Percentiles rank a stretch among this genome's conserved stretches.
These are phyloP conservation scores for Eimeria zaria DNA, from an alignment of 169 alveolate species.

Conservation along the genomic window DNA sequence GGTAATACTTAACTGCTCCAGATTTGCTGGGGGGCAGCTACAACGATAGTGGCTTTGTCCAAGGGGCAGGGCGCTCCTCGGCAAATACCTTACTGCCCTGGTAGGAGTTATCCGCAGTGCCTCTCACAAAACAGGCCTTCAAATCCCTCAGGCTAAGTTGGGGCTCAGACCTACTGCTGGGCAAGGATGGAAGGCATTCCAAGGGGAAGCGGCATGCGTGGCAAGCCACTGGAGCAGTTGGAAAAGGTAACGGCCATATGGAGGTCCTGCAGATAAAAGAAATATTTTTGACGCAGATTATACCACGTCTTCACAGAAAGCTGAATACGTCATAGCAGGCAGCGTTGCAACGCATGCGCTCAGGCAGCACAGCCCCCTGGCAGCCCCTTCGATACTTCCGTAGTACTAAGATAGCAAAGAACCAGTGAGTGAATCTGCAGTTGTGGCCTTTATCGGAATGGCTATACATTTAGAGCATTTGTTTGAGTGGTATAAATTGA, in stretches of 20 bases:
- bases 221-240: background rate
- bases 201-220: background rate
- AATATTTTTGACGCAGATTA: too few relatives aligned
- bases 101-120: background rate
- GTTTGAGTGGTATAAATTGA: background rate
- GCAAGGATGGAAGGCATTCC: background rate
- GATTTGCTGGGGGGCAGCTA: background rate
- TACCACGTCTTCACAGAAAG: background rate
- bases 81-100: background rate
- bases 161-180: background rate
- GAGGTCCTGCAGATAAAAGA: background rate
- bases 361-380: slow-evolving; percentile 37
- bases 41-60: background rate
- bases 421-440: background rate
- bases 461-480: background rate
- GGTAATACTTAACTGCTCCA: background rate
- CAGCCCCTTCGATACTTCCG: slow-evolving; percentile 22
- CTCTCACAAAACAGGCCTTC: background rate
- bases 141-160: background rate
- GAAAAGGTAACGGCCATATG: background rate
- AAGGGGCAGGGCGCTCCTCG: background rate
- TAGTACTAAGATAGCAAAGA: background rate
- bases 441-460: background rate
- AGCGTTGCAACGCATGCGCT: slow-evolving; percentile 29
- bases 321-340: background rate